Percentiles rank a stretch among this genome's conserved stretches.
Conservation (phyloP, 164 flowering plant species). For the Houttuynia cordata region DNA sequence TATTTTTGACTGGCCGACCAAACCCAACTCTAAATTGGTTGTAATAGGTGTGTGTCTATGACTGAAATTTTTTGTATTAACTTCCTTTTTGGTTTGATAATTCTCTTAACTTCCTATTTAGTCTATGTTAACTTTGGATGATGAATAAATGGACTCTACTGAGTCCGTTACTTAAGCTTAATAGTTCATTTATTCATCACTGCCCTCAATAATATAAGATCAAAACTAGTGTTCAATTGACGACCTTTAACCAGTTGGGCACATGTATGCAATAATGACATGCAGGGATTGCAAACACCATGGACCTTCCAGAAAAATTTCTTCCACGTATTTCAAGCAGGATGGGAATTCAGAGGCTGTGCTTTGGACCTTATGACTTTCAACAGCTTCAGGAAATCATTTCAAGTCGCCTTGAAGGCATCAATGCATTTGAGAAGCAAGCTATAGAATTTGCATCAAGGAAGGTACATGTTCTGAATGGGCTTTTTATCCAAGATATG, state of each 20-base stretch:
- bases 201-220: not conserved
- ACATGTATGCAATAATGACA: not conserved
- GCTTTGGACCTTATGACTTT: slow-evolving; percentile 82
- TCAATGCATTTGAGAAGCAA: slow-evolving; percentile 81
- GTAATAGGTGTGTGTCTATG: slow-evolving; percentile 50
- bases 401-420: slow-evolving; percentile 71
- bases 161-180: too few relatives aligned
- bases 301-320: slow-evolving; percentile 98
- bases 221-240: too few relatives aligned
- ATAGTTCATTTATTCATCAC: not conserved
- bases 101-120: too few relatives aligned
- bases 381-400: slow-evolving; percentile 93
- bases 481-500: not conserved
- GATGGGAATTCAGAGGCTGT: slow-evolving; percentile 89
- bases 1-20: slow-evolving; percentile 97
- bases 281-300: slow-evolving; percentile 92
- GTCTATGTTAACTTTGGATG: not conserved
- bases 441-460: slow-evolving; percentile 95
- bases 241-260: not conserved
- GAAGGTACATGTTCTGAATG: slow-evolving; percentile 36
- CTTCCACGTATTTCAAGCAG: slow-evolving; percentile 98
- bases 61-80: too few relatives aligned
- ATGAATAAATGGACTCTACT: not conserved
- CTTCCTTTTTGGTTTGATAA: too few relatives aligned
- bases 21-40: slow-evolving; percentile 71